Percentiles rank a stretch among this genome's conserved stretches.
These are phyloP conservation scores for Uromyces viciae-fabae DNA, from an alignment of 1,284 basidiomycete species.

Conservation along the genomic window DNA sequence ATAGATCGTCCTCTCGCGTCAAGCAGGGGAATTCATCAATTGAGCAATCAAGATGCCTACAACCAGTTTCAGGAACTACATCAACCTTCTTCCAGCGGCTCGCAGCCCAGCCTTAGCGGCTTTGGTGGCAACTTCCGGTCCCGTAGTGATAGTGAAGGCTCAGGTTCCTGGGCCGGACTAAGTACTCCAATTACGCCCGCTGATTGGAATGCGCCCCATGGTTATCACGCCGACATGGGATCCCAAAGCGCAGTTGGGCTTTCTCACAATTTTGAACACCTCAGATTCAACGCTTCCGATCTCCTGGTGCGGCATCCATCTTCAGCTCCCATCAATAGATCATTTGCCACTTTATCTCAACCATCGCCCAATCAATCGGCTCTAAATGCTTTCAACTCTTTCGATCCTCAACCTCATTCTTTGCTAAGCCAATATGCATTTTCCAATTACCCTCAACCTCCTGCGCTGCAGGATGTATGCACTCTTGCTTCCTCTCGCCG, in stretches of 20 bases:
- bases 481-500: background rate
- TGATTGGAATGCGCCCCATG: conserved; percentile 6
- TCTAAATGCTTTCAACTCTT: background rate
- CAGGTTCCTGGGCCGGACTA: conserved; percentile 28
- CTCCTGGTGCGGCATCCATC: background rate
- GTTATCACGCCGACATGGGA: conserved; percentile 11
- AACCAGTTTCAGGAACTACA: background rate
- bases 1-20: background rate
- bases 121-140: conserved; percentile 11
- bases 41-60: conserved; percentile 9
- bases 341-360: background rate
- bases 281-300: background rate
- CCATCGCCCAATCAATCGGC: background rate
- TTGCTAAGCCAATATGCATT: background rate
- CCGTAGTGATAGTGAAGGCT: conserved; percentile 30
- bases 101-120: background rate
- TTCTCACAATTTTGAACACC: background rate
- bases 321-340: background rate
- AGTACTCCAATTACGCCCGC: conserved; percentile 37
- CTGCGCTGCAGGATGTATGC: background rate
- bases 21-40: background rate
- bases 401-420: conserved; percentile 18
- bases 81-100: conserved; percentile 13
- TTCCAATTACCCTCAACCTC: background rate
- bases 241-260: background rate